Evolutionary conservation across 148 eudicot genomes (phyloP), one percentile per base, ranked within the genome.

Genomic region (Polygonum maritimum): DNA sequence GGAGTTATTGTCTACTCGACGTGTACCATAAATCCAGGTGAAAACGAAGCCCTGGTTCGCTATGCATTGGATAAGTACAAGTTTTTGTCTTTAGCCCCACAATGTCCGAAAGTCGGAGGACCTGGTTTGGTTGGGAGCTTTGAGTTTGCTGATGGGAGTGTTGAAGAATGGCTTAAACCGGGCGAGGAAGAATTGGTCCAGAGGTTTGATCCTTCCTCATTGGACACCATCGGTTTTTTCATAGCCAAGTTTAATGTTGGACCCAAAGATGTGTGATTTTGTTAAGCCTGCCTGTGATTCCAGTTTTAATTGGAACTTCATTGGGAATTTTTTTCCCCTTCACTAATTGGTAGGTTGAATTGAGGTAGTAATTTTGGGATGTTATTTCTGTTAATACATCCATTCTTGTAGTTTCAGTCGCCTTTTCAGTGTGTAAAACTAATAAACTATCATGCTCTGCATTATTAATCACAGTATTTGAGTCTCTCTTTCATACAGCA

Each of bases 21-120:
- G 74, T 94, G 98, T 80, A 92, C 98, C 41, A 92, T 94, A 81
- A 94, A 90, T 81, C 98, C 98, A 0, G 97, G 98, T 54, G 98
- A 94, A 84, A 94, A 94, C 67, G 97, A 94, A 78, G 92, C 89
- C 18, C 57, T 94, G 65, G 97, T 92, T 47, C 89, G 98, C 69
- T 88, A 94, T 80, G 98, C 98, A 51, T 80, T 94, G 62, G 94
- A 94, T 75, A 88, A 80, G 19, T 92, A 92, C 80, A 90, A 89
- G 80, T 94, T 88, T 79, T 92, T 94, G 51, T 84, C 93, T 33
- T 74, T 94, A 79, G 96, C 91, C 77, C 78, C 78, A 76, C 90
- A 94, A 85, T 78, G 85, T 80, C 95, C 97, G 21, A 82, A 79
- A 79, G 79, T 90, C 44, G 98, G 98, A 67, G 98, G 98, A 71